Base-by-base conservation (phyloP, 2,329 filamentous ascomycete genomes). In the Ascochyta rabiei region DNA sequence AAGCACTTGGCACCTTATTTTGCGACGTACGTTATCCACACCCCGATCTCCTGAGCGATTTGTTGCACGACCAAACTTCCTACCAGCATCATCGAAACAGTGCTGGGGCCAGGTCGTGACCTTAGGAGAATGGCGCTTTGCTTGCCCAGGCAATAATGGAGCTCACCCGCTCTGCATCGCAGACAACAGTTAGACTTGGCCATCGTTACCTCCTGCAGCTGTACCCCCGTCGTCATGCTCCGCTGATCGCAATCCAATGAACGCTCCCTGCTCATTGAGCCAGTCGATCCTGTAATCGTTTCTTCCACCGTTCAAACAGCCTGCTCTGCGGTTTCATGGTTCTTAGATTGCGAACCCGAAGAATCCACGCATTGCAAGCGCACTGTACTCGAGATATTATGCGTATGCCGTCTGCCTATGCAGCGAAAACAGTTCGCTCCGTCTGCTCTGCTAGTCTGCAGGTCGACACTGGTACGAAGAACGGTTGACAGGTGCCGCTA, bases 21-120 rank as follows among this genome's bases (percentile, higher is more conserved):
- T 44, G 50, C 39, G 19, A 53, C 39, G 19, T 8, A 7, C n/a
- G 31, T 9, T 34, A 34, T 34, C 33, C 49, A 53, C 43, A 35
- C 24, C 30, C 42, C 48, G n/a, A 42, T 49, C 49, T 59, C 49
- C 48, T 56, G 48, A 53, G 45, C 48, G 48, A 48, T 44, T 48
- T 42, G 34, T 42, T 40, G 39, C 41, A 44, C 31, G 21, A 41
- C 45, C 13, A 47, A 34, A 39, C n/a, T 24, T 41, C 31, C 47
- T 19, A 53, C 37, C 37, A 50, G 24, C 28, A 15, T 30, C 26
- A 19, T 31, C 31, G 43, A 53, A 53, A 57, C 56, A 35, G 26
- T 47, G 48, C 48, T 53, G 48, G 23, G 39, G 31, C 38, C 34
- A 24, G 28, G 38, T 13, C 18, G 24, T 48, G 34, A 37, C 19